Conservation (phyloP, 306 rosid species). For the Sesbania bispinosa region DNA sequence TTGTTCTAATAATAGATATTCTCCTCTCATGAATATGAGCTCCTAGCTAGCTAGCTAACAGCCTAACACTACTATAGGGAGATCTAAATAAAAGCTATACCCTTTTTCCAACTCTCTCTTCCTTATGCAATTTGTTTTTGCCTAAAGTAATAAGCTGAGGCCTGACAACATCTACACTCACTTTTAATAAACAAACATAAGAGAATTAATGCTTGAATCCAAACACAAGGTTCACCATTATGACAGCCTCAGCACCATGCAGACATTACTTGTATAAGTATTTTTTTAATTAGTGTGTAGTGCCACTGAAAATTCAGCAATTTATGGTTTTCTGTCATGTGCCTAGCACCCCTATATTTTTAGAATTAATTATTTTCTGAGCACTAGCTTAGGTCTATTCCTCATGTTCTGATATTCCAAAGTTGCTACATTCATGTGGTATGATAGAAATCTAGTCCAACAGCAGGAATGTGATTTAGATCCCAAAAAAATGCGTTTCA, state of each 20-base stretch:
- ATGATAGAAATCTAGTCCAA: too few relatives aligned
- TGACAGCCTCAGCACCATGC: slow-evolving; percentile 24
- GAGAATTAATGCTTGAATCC: neutral
- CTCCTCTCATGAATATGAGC: too few relatives aligned
- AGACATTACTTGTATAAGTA: neutral
- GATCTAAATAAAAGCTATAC: neutral
- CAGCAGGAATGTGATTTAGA: slow-evolving; percentile 28
- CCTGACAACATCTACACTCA: neutral
- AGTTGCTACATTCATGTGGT: neutral
- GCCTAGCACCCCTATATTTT: neutral
- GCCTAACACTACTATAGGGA: neutral
- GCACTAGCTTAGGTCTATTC: slow-evolving; percentile 26
- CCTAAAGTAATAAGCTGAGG: neutral
- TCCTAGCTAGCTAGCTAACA: too few relatives aligned
- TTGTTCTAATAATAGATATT: too few relatives aligned
- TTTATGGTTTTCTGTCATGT: slow-evolving; percentile 27
- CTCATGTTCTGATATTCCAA: neutral
- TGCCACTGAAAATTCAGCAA: neutral
- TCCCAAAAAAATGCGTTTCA: too few relatives aligned
- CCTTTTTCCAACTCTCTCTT: neutral
- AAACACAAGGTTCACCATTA: slow-evolving; percentile 4
- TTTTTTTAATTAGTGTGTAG: neutral
- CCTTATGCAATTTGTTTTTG: neutral
- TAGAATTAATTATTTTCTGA: slow-evolving; percentile 11
- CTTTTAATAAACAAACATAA: neutral